Percentiles rank a stretch among this genome's conserved stretches.
These are phyloP conservation scores for Colletotrichum australisinense DNA, from an alignment of 2,329 filamentous ascomycete species.

Conservation along the genomic window DNA sequence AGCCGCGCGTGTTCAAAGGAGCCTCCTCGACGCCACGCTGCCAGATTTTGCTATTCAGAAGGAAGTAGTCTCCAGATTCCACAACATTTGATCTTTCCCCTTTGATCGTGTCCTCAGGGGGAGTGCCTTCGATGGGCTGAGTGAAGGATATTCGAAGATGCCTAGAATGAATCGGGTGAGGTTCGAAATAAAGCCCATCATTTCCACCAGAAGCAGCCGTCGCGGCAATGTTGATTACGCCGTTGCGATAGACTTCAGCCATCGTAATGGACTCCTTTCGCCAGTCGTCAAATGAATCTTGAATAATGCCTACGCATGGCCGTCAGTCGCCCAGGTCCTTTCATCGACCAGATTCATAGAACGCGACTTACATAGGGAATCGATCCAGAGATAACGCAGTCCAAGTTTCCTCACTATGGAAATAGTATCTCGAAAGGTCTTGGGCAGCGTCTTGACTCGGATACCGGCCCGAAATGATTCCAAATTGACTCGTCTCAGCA, in stretches of 20 bases:
- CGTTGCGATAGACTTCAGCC: neutral
- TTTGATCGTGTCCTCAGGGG: neutral
- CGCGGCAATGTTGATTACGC: neutral
- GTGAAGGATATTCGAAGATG: neutral
- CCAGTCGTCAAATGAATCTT: neutral
- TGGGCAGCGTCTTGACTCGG: neutral
- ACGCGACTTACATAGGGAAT: conserved; percentile 13
- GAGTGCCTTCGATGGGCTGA: neutral
- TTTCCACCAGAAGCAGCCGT: neutral
- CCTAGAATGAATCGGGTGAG: neutral
- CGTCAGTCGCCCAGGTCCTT: neutral
- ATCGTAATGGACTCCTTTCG: neutral
- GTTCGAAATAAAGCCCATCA: neutral
- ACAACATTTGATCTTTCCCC: neutral
- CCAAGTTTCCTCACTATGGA: neutral
- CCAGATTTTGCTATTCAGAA: neutral
- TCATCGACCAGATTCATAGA: neutral
- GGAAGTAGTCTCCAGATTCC: neutral
- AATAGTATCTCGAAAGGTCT: conserved; percentile 19
- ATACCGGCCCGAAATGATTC: neutral
- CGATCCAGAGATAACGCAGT: conserved; percentile 22
- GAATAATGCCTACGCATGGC: neutral
- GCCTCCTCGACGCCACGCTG: neutral
- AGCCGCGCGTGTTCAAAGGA: conserved; percentile 36
- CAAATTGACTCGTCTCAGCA: neutral